Evolutionary conservation across 768 basidiomycete species (phyloP).

Genomic region (Leccinum subgranulosum): DNA sequence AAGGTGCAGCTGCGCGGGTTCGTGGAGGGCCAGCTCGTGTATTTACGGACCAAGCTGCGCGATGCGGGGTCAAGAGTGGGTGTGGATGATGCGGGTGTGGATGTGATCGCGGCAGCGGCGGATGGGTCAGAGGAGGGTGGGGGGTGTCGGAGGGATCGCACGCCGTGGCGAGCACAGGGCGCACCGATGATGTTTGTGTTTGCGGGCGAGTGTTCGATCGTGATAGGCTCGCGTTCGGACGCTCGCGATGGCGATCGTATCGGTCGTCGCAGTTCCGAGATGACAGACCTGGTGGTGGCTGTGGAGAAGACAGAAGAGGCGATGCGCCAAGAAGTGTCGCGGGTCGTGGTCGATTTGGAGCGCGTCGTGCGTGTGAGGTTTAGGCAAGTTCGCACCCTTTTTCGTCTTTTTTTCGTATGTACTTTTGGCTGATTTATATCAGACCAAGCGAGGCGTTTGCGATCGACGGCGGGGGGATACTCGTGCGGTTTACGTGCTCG

Average conservation of each 20-base stretch:
- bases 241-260: background rate
- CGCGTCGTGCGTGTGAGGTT: slow-evolving; percentile 11
- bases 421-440: background rate
- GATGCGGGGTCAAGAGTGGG: background rate
- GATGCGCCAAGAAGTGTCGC: slow-evolving; percentile 19
- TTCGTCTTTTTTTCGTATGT: too few relatives aligned
- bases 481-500: slow-evolving; percentile 24
- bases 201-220: slow-evolving; percentile 25
- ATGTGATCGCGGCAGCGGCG: background rate
- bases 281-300: background rate
- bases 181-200: slow-evolving; percentile 19
- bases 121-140: background rate
- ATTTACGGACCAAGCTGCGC: slow-evolving; percentile 18
- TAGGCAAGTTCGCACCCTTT: slow-evolving; percentile 12
- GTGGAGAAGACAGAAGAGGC: background rate
- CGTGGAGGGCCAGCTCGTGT: slow-evolving; percentile 24
- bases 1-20: slow-evolving; percentile 16
- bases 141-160: background rate
- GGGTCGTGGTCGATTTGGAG: slow-evolving; percentile 15
- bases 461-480: slow-evolving; percentile 20
- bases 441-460: slow-evolving; percentile 19
- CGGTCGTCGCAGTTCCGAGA: background rate
- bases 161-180: background rate
- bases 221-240: slow-evolving; percentile 2
- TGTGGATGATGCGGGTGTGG: background rate